These are phyloP conservation scores for Pichia exigua DNA, from an alignment of 805 yeast species.

Conservation along the genomic window DNA sequence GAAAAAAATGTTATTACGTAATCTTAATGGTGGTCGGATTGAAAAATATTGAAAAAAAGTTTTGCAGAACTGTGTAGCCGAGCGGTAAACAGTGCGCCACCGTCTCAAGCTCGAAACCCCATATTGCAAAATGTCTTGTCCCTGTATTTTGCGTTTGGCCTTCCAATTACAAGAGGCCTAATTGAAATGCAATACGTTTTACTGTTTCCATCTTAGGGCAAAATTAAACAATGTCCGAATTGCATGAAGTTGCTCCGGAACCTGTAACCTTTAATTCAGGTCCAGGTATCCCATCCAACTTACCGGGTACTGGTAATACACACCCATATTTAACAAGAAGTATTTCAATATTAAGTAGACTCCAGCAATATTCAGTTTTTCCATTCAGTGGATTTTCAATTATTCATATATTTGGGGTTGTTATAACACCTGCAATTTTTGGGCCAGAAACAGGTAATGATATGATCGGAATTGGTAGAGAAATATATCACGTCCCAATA, in stretches of 20 bases:
- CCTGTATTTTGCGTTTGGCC: not conserved
- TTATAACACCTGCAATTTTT: slow-evolving; percentile 42
- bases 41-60: no score
- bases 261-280: not conserved
- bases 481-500: slow-evolving; percentile 47
- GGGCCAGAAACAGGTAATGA: slow-evolving; percentile 42
- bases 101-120: no score
- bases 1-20: no score
- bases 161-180: not conserved
- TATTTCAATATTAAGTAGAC: not conserved
- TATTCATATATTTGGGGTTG: slow-evolving; percentile 49
- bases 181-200: no score
- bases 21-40: no score
- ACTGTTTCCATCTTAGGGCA: not conserved
- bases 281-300: slow-evolving; percentile 6
- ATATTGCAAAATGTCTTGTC: no score
- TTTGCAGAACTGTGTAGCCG: no score
- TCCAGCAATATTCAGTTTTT: slow-evolving; percentile 56
- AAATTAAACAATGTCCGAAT: slow-evolving; percentile 1
- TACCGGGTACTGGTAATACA: slow-evolving; percentile 1
- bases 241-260: slow-evolving; percentile 10
- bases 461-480: slow-evolving; percentile 50
- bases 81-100: no score
- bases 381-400: slow-evolving; percentile 49
- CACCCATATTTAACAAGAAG: slow-evolving; percentile 7